Evolutionary conservation across 2,329 filamentous ascomycete species (phyloP).

Genomic region (Fusarium beomiforme): DNA sequence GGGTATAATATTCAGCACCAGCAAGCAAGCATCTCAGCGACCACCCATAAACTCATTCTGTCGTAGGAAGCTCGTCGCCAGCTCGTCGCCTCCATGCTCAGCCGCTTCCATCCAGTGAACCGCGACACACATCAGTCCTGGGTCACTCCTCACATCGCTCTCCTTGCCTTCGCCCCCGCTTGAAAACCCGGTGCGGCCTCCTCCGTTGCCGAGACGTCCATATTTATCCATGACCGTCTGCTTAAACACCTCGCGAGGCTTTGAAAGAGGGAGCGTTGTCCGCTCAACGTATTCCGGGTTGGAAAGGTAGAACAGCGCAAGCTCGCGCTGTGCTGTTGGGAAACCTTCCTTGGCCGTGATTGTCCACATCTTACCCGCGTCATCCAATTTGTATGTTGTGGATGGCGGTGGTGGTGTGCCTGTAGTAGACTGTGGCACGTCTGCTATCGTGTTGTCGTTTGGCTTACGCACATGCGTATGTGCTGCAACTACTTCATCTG

Average conservation of each 20-base stretch:
- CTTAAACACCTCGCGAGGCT: constrained; percentile 90
- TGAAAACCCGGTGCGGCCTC: constrained; percentile 33
- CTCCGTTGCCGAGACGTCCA: constrained; percentile 51
- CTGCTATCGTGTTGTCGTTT: constrained; percentile 46
- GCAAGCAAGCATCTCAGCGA: constrained; percentile 31
- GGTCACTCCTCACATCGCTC: constrained; percentile 74
- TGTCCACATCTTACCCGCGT: constrained; percentile 89
- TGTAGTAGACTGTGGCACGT: constrained; percentile 49
- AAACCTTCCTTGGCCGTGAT: constrained; percentile 91
- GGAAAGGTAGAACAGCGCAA: constrained; percentile 92
- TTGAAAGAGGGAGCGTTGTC: constrained; percentile 84
- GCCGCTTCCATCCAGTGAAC: constrained; percentile 98
- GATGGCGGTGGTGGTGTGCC: constrained; percentile 59
- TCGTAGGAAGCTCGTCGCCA: constrained; percentile 83
- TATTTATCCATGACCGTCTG: constrained; percentile 82
- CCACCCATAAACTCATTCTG: constrained; percentile 64
- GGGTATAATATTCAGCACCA: constrained; percentile 40
- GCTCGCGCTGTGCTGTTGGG: constrained; percentile 87
- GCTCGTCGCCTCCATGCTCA: constrained; percentile 83
- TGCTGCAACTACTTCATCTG: constrained; percentile 64
- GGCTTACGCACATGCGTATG: constrained; percentile 71
- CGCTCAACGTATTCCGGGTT: constrained; percentile 86
- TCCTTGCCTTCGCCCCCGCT: constrained; percentile 46
- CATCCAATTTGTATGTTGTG: constrained; percentile 75
- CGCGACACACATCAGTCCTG: constrained; percentile 90